Base-by-base conservation (phyloP, 164 flowering plant genomes). In the Piper betle region DNA sequence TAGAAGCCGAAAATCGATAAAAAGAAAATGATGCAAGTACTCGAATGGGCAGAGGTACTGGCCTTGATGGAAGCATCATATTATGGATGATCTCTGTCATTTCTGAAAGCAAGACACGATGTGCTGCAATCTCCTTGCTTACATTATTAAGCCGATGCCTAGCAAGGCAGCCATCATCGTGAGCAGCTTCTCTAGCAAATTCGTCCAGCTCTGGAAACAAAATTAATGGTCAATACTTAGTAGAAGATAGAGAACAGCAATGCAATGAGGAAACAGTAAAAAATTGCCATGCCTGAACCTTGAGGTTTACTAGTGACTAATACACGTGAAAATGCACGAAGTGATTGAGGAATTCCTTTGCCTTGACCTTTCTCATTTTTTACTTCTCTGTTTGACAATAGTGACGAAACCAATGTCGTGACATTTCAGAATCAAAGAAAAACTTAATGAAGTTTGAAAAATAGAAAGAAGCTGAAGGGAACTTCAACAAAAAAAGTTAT, bases 281-380 rank as follows among this genome's bases (percentile, higher is more conserved):
- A 25, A 25, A 25, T 25, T 25, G 1, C 33, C 33, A 25, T 19
- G 64, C 62, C 10, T 39, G 52, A 37, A 85, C 94, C 97, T 77
- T 84, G 76, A 61, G 69, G 63, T 65, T 82, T 75, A 41, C 75
- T 72, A 52, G 77, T 74, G 66, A 73, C 78, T 37, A 84, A 61
- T 68, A 91, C 75, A 62, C 96, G 90, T 68, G 82, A 84, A 85
- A 80, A 82, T 57, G 96, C 92, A 69, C 94, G 86, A 5, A 91
- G 84, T 56, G 94, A 76, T 42, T 83, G 97, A 5, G 97, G 96
- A 71, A 91, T 74, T n/a, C 97, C 96, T 68, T 68, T 85, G 58
- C 94, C 96, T 66, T 77, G 83, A 41, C 87, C 84, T 61, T 67
- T 65, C 52, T 77, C 64, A 62, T 81, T 79, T 72, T 62, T 80